These are phyloP conservation scores for Rutstroemia sp. DNA, from an alignment of 2,329 filamentous ascomycete genomes.

Conservation along the genomic window DNA sequence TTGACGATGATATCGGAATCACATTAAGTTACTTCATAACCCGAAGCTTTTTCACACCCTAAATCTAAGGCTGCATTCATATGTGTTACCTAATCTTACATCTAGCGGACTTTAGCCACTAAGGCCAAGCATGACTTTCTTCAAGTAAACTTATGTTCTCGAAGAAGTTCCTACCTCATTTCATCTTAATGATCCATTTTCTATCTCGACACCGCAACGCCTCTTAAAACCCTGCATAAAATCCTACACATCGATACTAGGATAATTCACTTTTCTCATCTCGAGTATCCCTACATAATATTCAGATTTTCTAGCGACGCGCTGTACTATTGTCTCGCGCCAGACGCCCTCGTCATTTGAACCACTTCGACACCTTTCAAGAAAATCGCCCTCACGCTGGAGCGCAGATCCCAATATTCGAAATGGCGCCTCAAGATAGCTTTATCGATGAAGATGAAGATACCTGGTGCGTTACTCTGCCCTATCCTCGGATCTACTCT, in stretches of 20 bases:
- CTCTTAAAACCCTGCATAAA: slow-evolving; percentile 1
- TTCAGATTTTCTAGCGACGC: not conserved
- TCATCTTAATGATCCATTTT: slow-evolving; percentile 2
- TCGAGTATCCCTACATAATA: slow-evolving; percentile 4
- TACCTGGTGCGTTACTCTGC: slow-evolving; percentile 46
- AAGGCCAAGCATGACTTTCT: slow-evolving; percentile 6
- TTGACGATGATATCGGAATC: slow-evolving; percentile 7
- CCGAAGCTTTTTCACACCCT: not conserved
- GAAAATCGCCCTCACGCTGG: not conserved
- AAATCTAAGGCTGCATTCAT: not conserved
- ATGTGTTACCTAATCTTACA: slow-evolving; percentile 1
- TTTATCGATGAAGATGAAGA: slow-evolving; percentile 69
- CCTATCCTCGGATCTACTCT: not conserved
- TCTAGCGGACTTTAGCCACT: not conserved
- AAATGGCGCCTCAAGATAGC: slow-evolving; percentile 60
- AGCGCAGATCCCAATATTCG: slow-evolving; percentile 17
- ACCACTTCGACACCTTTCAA: not conserved
- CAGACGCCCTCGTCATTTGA: not conserved
- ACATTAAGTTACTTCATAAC: not conserved
- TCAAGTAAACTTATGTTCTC: not conserved
- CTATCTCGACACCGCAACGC: slow-evolving; percentile 1
- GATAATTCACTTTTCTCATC: not conserved
- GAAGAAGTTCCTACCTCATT: slow-evolving; percentile 5
- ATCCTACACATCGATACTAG: slow-evolving; percentile 1
- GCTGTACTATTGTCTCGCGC: slow-evolving; percentile 3